These are phyloP conservation scores for Vicia faba DNA, from an alignment of 306 rosid genomes.

Conservation along the genomic window DNA sequence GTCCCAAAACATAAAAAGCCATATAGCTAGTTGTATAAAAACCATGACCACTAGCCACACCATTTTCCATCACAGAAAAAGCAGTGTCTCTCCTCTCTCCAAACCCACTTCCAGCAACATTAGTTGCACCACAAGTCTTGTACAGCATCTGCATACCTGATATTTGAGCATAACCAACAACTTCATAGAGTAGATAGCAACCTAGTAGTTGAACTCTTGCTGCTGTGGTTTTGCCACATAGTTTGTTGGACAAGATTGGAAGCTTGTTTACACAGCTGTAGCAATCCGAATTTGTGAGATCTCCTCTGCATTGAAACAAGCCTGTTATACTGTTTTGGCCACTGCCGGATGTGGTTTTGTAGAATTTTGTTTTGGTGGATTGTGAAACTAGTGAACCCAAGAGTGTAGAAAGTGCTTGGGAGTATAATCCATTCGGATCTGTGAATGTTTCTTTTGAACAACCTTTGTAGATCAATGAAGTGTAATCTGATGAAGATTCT, in stretches of 20 bases:
- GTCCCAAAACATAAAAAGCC: conserved; percentile 74
- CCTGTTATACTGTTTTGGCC: conserved; percentile 71
- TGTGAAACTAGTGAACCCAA: conserved; percentile 72
- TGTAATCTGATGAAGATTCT: conserved; percentile 60
- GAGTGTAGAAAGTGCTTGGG: conserved; percentile 79
- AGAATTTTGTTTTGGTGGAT: conserved; percentile 70
- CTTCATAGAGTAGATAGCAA: conserved; percentile 79
- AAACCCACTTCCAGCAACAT: conserved; percentile 58
- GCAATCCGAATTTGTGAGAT: conserved; percentile 75
- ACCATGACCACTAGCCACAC: conserved; percentile 79
- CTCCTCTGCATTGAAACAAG: conserved; percentile 90
- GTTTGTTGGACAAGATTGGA: conserved; percentile 55
- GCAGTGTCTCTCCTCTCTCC: conserved; percentile 85
- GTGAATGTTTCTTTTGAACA: conserved; percentile 78
- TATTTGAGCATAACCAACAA: conserved; percentile 50
- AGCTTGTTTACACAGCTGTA: conserved; percentile 74
- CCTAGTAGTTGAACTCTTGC: conserved; percentile 81
- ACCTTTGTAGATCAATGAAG: conserved; percentile 79
- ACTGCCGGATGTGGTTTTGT: conserved; percentile 60
- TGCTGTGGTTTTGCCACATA: conserved; percentile 79
- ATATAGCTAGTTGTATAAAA: conserved; percentile 77
- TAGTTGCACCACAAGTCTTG: conserved; percentile 71
- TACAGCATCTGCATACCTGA: conserved; percentile 54
- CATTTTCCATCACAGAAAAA: conserved; percentile 68
- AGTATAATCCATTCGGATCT: conserved; percentile 87